Base-by-base conservation (phyloP, 345 rosid genomes). In the Boechera stricta region DNA sequence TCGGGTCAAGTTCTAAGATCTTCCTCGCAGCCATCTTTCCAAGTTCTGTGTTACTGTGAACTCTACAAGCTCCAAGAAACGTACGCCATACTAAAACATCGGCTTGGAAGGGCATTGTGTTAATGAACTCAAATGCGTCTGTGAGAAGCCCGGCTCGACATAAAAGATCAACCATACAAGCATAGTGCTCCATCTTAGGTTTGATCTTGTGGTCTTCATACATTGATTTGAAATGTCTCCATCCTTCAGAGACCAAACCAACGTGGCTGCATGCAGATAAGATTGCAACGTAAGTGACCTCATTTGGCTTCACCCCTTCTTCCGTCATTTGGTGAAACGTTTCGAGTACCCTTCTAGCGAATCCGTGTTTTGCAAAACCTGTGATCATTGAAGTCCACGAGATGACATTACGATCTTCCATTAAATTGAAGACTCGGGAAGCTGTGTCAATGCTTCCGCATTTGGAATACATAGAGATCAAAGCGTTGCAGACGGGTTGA, bases 331-430 rank as follows among this genome's bases (percentile, higher is more conserved):
- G 13, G 26, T 79, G 54, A 73, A 90, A 92, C 36, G 80, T 85
- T 69, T 89, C 87, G 56, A 86, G 76, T 61, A 94, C 96, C 66
- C 73, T 84, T 54, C 57, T 29, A 7, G 90, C 91, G 21, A 79
- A 85, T 63, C 94, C 93, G 45, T 89, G 89, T 78, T 90, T 92
- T 4, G 94, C 86, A 24, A 87, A 89, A 55, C 92, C 93, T 6
- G 92, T 87, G 64, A 92, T 84, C 87, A 87, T 87, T 6, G 96
- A 86, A 62, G 94, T 90, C 91, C 92, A 92, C 13, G 93, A 86
- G 71, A 86, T 77, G 59, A 87, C 82, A 73, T 92, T 87, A 54
- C 69, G 72, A 80, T 82, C 74, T 32, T 54, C 80, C 87, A 86
- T 85, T 44, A 71, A 54, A 15, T 52, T 76, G 59, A 92, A 92